A percentile compares a stretch with the other conserved stretches of the same genome.
phyloP scores from a whole-genome alignment of 208 protist genomes.

The Wallacemonas collosoma region DNA sequence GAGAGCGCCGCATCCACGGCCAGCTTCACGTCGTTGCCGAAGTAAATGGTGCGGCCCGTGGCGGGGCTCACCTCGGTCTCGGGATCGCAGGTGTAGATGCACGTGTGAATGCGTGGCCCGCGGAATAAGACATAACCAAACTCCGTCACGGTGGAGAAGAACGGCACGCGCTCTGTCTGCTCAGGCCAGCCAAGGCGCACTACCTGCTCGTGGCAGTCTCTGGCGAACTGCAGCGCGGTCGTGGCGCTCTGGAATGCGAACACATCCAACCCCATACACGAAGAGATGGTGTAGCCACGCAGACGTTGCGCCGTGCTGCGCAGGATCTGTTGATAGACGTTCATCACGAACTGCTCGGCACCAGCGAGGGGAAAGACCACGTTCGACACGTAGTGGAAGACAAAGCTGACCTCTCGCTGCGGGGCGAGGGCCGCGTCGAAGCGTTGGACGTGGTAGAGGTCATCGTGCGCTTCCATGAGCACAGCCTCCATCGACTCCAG shows the following conservation, averaged over 20 bases:
- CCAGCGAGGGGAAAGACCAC: constrained; percentile 35
- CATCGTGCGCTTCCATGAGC: constrained; percentile 86
- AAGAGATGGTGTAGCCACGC: constrained; percentile 61
- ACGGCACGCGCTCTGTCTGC: constrained; percentile 26
- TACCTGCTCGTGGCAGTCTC: constrained; percentile 69
- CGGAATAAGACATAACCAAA: constrained; percentile 62
- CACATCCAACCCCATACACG: constrained; percentile 50
- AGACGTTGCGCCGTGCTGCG: constrained; percentile 34
- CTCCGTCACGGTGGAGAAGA: constrained; percentile 32
- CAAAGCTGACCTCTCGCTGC: constrained; percentile 77
- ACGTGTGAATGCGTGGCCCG: constrained; percentile 85
- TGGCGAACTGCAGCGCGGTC: constrained; percentile 67
- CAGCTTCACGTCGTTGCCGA: constrained; percentile 56
- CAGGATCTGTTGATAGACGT: constrained; percentile 68
- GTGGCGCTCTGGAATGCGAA: constrained; percentile 76
- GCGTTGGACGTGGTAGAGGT: constrained; percentile 74
- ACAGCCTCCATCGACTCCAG: constrained; percentile 70
- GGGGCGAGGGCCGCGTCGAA: constrained; percentile 71
- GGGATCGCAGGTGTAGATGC: constrained; percentile 76
- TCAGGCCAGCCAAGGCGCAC: constrained; percentile 57
- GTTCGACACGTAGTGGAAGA: constrained; percentile 73
- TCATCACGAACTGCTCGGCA: constrained; percentile 70
- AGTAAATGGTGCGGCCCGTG: constrained; percentile 64
- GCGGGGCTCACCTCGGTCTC: constrained; percentile 69
- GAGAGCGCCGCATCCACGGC: constrained; percentile 55